Percentiles rank a stretch among this genome's conserved stretches.
phyloP scores from a whole-genome alignment of 257 asterid genomes.

The Scutellaria baicalensis region DNA sequence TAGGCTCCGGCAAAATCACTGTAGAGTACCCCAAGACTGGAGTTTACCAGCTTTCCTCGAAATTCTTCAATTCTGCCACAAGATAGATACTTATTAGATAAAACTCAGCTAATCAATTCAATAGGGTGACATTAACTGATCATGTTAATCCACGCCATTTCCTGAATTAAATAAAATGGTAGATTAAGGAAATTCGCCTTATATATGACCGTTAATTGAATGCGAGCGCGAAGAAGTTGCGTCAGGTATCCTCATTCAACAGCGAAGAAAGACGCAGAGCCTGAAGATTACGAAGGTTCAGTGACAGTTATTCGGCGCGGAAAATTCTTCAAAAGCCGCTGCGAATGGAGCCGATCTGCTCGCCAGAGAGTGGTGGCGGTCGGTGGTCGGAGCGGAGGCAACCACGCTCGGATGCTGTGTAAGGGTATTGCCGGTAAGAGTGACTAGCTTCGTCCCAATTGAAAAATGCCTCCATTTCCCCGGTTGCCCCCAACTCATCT shows the following conservation, averaged over 20 bases:
- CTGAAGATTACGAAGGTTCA: neutral
- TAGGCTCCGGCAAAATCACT: neutral
- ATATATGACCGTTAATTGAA: neutral
- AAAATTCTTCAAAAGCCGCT: neutral
- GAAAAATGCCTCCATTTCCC: neutral
- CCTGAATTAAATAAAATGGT: neutral
- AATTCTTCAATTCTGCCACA: neutral
- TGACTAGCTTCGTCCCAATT: neutral
- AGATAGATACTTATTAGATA: neutral
- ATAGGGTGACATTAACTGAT: neutral
- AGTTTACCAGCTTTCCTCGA: neutral
- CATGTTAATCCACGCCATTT: neutral
- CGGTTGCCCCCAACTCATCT: neutral
- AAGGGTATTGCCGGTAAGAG: slow-evolving; percentile 13
- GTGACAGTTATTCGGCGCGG: neutral
- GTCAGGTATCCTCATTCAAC: slow-evolving; percentile 4
- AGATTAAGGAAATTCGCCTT: neutral
- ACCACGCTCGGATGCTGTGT: slow-evolving; percentile 1
- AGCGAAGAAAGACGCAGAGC: neutral
- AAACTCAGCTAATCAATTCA: neutral
- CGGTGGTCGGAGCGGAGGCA: slow-evolving; percentile 8
- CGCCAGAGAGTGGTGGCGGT: slow-evolving; percentile 4
- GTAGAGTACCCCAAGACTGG: neutral
- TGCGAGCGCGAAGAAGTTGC: neutral
- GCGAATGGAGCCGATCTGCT: too few species aligned